Conservation (phyloP, 2,329 filamentous ascomycete genomes). For the Knufia fluminis region DNA sequence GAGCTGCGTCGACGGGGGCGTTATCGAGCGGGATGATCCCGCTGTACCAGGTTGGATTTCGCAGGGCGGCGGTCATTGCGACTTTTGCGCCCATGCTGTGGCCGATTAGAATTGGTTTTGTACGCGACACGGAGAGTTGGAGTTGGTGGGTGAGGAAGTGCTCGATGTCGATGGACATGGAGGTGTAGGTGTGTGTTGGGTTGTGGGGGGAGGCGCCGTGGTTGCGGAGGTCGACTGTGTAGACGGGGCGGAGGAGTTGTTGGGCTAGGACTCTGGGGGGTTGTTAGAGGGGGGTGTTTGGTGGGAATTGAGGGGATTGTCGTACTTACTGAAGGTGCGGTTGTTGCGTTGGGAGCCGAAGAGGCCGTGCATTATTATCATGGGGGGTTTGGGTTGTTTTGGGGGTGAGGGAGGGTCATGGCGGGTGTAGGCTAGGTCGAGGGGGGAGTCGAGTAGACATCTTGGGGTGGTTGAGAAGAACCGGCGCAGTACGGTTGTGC, state of each 20-base stretch:
- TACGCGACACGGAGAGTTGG: conserved; percentile 53
- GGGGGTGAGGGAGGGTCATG: conserved; percentile 16
- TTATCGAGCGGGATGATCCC: conserved; percentile 83
- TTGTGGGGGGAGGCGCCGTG: conserved; percentile 84
- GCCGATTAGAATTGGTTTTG: conserved; percentile 68
- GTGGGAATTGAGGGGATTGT: too few species aligned
- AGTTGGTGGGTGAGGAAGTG: conserved; percentile 65
- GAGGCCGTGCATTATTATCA: conserved; percentile 83
- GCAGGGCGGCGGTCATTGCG: conserved; percentile 76
- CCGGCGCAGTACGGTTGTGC: conserved; percentile 4
- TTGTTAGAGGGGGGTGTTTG: too few species aligned
- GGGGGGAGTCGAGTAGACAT: conserved; percentile 5
- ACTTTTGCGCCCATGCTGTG: conserved; percentile 97
- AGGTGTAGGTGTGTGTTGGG: conserved; percentile 64
- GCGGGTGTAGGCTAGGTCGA: conserved; percentile 21
- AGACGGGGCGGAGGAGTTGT: conserved; percentile 71
- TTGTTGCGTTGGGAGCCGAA: conserved; percentile 88
- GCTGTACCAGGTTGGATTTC: conserved; percentile 55
- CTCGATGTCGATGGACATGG: conserved; percentile 75
- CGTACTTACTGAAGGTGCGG: conserved; percentile 85
- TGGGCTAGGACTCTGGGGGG: conserved; percentile 61
- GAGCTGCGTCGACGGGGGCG: conserved; percentile 69
- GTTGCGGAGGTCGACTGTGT: conserved; percentile 81
- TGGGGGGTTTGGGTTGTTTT: conserved; percentile 42
- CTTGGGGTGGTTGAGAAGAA: conserved; percentile 14